Conservation (phyloP, 306 rosid species). For the Corylus avellana region DNA sequence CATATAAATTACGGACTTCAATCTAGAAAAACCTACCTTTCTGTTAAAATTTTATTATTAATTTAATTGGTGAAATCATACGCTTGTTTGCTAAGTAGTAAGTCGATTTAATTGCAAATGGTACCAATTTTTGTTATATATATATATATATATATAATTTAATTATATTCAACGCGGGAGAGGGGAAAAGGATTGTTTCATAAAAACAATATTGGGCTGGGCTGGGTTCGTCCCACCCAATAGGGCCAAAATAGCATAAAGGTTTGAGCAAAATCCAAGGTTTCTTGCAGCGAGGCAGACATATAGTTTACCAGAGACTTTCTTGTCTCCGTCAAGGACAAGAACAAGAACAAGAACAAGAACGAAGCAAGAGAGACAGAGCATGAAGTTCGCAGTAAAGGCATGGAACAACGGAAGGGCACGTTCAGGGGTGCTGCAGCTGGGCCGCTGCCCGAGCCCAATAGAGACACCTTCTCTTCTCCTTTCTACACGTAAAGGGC, state of each 20-base stretch:
- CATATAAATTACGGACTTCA: too few relatives aligned
- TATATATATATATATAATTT: too few relatives aligned
- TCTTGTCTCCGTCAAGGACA: neutral
- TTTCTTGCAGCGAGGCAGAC: neutral
- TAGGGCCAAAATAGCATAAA: neutral
- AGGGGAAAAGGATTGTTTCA: too few relatives aligned
- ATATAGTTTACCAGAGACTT: neutral
- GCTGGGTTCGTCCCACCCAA: neutral
- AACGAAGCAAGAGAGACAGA: neutral
- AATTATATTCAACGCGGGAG: too few relatives aligned
- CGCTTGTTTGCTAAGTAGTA: too few relatives aligned
- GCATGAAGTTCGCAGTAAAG: slow-evolving; percentile 69
- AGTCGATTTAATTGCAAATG: too few relatives aligned
- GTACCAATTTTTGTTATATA: too few relatives aligned
- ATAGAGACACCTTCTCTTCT: slow-evolving; percentile 83
- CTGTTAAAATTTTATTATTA: too few relatives aligned
- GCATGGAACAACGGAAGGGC: slow-evolving; percentile 69
- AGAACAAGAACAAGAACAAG: neutral
- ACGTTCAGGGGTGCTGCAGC: slow-evolving; percentile 60
- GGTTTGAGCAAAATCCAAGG: neutral
- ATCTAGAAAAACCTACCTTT: too few relatives aligned
- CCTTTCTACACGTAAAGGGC: slow-evolving; percentile 83
- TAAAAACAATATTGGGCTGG: neutral
- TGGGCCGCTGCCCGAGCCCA: slow-evolving; percentile 48
- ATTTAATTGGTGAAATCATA: too few relatives aligned